phyloP scores from a whole-genome alignment of 106 monocot species.

The Platanthera zijinensis region DNA sequence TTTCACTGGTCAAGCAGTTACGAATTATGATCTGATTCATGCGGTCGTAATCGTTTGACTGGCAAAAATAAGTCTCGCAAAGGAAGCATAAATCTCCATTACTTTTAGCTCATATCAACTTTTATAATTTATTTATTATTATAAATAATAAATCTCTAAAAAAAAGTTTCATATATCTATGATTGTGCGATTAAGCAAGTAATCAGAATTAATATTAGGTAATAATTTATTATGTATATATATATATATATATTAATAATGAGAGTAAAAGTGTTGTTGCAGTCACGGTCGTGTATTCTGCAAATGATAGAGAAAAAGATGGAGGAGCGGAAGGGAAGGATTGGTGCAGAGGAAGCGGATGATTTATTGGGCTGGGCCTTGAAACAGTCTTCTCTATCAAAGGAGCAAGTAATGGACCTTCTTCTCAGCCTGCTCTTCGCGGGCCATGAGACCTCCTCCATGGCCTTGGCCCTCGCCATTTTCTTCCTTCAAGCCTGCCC shows the following conservation, averaged over 20 bases:
- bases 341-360: conserved; percentile 19
- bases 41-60: too few relatives aligned
- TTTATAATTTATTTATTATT: too few relatives aligned
- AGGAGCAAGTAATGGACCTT: conserved; percentile 85
- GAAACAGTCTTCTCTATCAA: conserved; percentile 57
- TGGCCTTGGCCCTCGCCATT: conserved; percentile 62
- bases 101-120: neutral
- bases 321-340: conserved; percentile 33
- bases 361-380: conserved; percentile 75
- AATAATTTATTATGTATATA: too few relatives aligned
- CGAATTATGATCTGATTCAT: too few relatives aligned
- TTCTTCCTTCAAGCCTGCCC: conserved; percentile 70
- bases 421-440: conserved; percentile 92
- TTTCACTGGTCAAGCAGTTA: too few relatives aligned
- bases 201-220: too few relatives aligned
- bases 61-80: too few relatives aligned
- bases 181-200: too few relatives aligned
- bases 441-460: conserved; percentile 89
- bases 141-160: neutral
- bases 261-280: conserved; percentile 4
- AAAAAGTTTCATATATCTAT: neutral
- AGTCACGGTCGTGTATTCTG: conserved; percentile 77
- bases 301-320: conserved; percentile 64
- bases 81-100: neutral
- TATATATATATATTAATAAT: neutral